Evolutionary conservation across 257 asterid species (phyloP).

Genomic region (Scutellaria galericulata): DNA sequence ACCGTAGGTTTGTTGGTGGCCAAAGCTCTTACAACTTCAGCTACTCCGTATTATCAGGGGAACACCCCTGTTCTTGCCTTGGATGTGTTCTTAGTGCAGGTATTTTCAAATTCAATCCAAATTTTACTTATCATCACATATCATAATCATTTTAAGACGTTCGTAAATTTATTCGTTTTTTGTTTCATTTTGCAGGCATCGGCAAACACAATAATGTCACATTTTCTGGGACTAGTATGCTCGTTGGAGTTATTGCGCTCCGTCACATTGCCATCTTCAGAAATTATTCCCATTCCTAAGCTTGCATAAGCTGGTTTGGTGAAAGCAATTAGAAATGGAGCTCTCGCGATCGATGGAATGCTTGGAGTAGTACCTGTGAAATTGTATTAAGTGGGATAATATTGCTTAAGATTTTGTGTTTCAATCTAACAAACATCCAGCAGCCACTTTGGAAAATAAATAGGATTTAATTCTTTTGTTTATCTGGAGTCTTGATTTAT

Average conservation of each 20-base stretch:
- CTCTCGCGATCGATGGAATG: slow-evolving; percentile 13
- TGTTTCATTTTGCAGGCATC: slow-evolving; percentile 62
- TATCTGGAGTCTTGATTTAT: background rate
- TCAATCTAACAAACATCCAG: slow-evolving; percentile 23
- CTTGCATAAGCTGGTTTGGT: slow-evolving; percentile 47
- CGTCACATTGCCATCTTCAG: slow-evolving; percentile 83
- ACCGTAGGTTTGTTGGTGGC: slow-evolving; percentile 96
- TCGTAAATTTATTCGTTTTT: background rate
- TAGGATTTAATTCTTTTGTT: background rate
- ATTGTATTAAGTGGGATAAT: slow-evolving; percentile 26
- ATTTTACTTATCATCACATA: background rate
- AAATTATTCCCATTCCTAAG: slow-evolving; percentile 63
- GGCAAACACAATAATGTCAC: slow-evolving; percentile 92
- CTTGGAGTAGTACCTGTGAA: background rate
- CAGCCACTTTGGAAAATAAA: slow-evolving; percentile 6
- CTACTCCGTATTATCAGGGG: slow-evolving; percentile 87
- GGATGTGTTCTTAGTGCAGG: slow-evolving; percentile 99
- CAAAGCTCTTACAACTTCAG: slow-evolving; percentile 94
- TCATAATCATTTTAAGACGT: background rate
- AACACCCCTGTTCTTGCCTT: slow-evolving; percentile 84
- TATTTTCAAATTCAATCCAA: slow-evolving; percentile 37
- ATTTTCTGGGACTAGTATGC: slow-evolving; percentile 81
- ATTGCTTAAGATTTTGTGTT: slow-evolving; percentile 11
- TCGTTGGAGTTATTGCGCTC: slow-evolving; percentile 91
- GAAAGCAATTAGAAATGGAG: slow-evolving; percentile 14